Base-by-base conservation (phyloP, 2,329 filamentous ascomycete species). In the Colletotrichum sojae region DNA sequence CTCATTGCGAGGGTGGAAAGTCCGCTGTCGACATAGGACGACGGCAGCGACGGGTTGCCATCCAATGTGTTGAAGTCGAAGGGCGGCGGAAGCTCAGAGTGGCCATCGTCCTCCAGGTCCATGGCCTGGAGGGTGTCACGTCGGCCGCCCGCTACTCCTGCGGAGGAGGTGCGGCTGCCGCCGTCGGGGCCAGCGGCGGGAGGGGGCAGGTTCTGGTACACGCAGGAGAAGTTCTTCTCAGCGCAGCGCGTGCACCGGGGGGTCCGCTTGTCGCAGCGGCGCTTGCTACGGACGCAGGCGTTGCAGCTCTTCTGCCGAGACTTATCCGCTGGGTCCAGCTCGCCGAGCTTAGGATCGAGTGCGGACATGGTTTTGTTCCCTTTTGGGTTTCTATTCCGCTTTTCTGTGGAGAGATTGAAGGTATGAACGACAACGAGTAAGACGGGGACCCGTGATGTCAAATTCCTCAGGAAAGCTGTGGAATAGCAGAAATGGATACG, bases 231-330 rank as follows among this genome's bases (percentile, higher is more conserved):
- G 18, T 78, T 78, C 75, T 82, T 83, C 73, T 78, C 79, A 4
- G 76, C 76, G 73, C 83, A 85, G 59, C 83, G 81, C 22, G 78
- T 78, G 73, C 83, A 85, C 53, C 76, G 75, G 16, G 83, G 83
- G 9, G 75, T 76, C 53, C 75, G 78, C 78, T 85, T 84, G 73
- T 85, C 83, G 75, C 83, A 85, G 68, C 83, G 80, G 57, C 83
- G 78, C 75, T 85, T 85, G 74, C 82, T 80, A 61, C 79, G 79
- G 56, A 85, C 83, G 72, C 83, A 85, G 61, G 82, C 79, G 71
- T 85, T 83, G 78, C 83, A 85, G 77, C 82, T 85, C 79, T 83
- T 85, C 73, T 85, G 83, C 68, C 83, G 77, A 86, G 80, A 89
- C 51, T 80, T 78, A 45, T 80, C 77, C 43, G 73, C 71, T 22